Evolutionary conservation across 2,329 filamentous ascomycete species (phyloP), one percentile per base, ranked within the genome.

Genomic region (Chrysoporthe deuterocubensis): DNA sequence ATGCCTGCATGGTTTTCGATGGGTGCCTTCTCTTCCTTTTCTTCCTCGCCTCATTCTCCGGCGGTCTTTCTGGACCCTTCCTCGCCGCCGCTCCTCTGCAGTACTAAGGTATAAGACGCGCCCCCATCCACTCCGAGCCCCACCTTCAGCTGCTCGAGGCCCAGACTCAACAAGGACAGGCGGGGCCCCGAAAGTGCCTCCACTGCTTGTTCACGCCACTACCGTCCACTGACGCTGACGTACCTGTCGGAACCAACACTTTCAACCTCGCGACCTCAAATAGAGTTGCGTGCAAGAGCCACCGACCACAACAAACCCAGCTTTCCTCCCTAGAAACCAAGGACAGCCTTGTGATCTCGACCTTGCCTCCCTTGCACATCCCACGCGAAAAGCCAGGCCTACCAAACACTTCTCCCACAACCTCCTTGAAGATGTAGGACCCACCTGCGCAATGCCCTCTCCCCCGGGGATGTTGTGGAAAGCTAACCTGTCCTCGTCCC

Each of bases 361-460:
- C 21, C 13, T 26, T 26, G 8, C 4, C 13, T 13, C 13, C 50
- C 7, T n/a, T 6, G 18, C 46, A 18, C 46, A n/a, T 18, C n/a
- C 16, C 16, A 7, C 18, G 6, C 16, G 44, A 48, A 9, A n/a
- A 18, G 5, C 18, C 46, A n/a, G n/a, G 5, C n/a, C 46, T 48
- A 9, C 46, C 5, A n/a, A 8, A 48, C 16, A 14, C 7, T 4
- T 11, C 50, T 54, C 26, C 14, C 50, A 54, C 21, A 21, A 54
- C 13, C 50, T 54, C 14, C 8, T n/a, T n/a, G 4, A 61, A 13
- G 34, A 61, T 61, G 59, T 61, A 61, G 14, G 59, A 14, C 26
- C 42, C 13, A n/a, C 9, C n/a, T n/a, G 14, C 11, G 18, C 14
- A 8, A 44, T n/a, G 59, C 21, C 21, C n/a, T 2, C 21, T 42